phyloP scores from a whole-genome alignment of 106 monocot genomes.

The Cymbidium sinense region DNA sequence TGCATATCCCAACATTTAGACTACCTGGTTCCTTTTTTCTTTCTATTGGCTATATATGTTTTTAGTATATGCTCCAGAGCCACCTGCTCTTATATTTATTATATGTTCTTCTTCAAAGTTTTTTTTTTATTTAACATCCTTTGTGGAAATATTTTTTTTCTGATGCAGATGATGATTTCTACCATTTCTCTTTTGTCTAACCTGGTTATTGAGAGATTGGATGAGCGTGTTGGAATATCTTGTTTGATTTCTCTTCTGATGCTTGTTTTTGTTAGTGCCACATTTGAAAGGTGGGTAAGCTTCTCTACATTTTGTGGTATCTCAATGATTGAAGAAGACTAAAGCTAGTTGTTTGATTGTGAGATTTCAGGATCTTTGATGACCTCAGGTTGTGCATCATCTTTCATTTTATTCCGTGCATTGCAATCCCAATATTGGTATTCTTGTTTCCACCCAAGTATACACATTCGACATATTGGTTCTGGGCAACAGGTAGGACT shows the following conservation, averaged over 20 bases:
- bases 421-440: conserved; percentile 59
- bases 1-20: not conserved
- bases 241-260: conserved; percentile 63
- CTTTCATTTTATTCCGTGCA: conserved; percentile 48
- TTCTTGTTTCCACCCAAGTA: conserved; percentile 73
- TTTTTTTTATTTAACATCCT: not conserved
- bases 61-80: not conserved
- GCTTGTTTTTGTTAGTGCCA: conserved; percentile 53
- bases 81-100: not conserved
- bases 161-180: conserved; percentile 76
- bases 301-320: not conserved
- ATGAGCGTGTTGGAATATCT: conserved; percentile 60
- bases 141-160: conserved; percentile 11
- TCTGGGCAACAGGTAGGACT: conserved; percentile 61
- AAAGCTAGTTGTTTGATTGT: conserved; percentile 9
- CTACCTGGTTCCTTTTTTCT: not conserved
- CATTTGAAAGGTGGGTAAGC: conserved; percentile 66
- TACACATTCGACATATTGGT: conserved; percentile 83
- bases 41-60: not conserved
- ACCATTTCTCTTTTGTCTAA: conserved; percentile 59
- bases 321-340: not conserved
- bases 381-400: conserved; percentile 74
- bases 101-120: not conserved
- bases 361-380: conserved; percentile 54
- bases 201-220: conserved; percentile 77